phyloP scores from a whole-genome alignment of 192 early-diverging fungal genomes.

The Coemansia asiatica region DNA sequence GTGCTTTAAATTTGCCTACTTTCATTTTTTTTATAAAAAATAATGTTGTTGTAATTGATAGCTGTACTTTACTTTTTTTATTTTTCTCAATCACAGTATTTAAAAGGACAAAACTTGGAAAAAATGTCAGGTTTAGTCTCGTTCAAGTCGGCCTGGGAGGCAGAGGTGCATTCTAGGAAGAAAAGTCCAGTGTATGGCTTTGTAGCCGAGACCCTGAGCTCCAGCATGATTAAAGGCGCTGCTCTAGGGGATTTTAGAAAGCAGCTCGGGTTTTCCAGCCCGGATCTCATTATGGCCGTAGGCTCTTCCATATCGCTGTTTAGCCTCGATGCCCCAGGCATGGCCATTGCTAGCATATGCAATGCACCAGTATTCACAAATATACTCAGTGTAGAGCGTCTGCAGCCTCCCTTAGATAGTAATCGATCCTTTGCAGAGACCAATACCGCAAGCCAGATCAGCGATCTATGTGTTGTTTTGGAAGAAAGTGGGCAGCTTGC shows the following conservation, averaged over 20 bases:
- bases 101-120: too few relatives aligned
- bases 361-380: constrained; percentile 23
- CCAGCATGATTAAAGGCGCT: constrained; percentile 29
- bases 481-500: constrained; percentile 13
- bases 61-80: too few relatives aligned
- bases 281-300: constrained; percentile 21
- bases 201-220: constrained; percentile 25
- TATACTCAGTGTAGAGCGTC: constrained; percentile 14
- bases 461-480: constrained; percentile 21
- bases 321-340: constrained; percentile 3
- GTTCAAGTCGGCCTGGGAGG: constrained; percentile 31
- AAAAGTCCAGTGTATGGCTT: constrained; percentile 12
- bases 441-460: too few relatives aligned
- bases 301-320: constrained; percentile 25
- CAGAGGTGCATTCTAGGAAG: neutral
- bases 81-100: too few relatives aligned
- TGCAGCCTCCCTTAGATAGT: neutral
- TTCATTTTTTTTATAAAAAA: too few relatives aligned
- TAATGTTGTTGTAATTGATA: too few relatives aligned
- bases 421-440: neutral
- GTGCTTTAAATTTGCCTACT: neutral
- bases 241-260: constrained; percentile 12
- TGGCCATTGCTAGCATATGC: constrained; percentile 18
- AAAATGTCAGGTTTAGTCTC: constrained; percentile 19
- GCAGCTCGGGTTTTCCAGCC: neutral